Conservation (phyloP, 179 eudicot species). For the Heliamphora pulchella region DNA sequence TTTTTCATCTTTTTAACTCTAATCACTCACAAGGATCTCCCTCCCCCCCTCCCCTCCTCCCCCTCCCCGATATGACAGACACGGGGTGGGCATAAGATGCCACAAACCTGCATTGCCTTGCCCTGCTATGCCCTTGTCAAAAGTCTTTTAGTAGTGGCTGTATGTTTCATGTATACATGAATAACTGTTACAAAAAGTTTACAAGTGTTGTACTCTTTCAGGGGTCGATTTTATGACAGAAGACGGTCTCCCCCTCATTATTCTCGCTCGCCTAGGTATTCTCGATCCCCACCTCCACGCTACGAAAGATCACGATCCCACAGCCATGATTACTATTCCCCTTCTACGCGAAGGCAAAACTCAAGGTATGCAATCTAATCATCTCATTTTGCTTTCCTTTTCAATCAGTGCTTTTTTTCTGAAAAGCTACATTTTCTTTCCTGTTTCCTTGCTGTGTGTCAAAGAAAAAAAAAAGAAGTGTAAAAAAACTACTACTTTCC, state of each 20-base stretch:
- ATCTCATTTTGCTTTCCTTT: background rate
- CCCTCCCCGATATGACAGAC: no score
- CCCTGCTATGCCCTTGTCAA: no score
- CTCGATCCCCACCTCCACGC: slow-evolving; percentile 77
- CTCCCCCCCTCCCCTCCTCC: no score
- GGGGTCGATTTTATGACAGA: slow-evolving; percentile 56
- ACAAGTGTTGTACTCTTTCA: background rate
- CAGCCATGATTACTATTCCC: slow-evolving; percentile 53
- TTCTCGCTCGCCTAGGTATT: slow-evolving; percentile 65
- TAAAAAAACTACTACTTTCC: background rate
- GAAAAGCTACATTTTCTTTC: background rate
- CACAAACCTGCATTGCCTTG: no score
- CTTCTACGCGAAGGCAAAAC: slow-evolving; percentile 53
- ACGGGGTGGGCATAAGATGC: no score
- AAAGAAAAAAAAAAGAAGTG: background rate
- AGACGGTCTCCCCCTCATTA: slow-evolving; percentile 70
- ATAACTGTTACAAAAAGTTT: background rate
- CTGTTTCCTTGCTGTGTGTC: background rate
- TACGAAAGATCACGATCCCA: slow-evolving; percentile 58
- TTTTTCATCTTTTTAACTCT: no score
- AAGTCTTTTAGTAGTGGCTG: background rate
- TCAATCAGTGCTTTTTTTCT: background rate
- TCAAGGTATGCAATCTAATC: slow-evolving; percentile 47
- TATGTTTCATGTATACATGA: background rate
- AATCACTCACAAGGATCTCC: no score